A percentile compares a stretch with the other conserved stretches of the same genome.
Conservation (phyloP, 495 filamentous ascomycete genomes). For the Penicillium ochrochloron region DNA sequence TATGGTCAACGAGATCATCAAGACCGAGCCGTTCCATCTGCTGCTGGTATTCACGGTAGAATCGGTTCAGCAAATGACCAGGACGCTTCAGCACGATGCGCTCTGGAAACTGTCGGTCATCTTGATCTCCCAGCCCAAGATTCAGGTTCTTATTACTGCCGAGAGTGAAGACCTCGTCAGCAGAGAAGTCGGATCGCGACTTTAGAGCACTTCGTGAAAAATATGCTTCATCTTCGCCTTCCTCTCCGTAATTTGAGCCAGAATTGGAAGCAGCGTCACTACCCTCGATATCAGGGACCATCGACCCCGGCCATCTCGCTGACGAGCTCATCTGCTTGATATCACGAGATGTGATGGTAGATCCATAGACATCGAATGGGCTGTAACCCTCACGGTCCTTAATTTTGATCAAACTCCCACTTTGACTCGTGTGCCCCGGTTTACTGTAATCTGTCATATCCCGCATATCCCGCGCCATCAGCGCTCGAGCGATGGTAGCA, state of each 20-base stretch:
- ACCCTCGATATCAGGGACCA: slow-evolving; percentile 28
- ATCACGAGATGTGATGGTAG: slow-evolving; percentile 70
- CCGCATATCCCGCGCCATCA: slow-evolving; percentile 74
- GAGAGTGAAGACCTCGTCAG: slow-evolving; percentile 90
- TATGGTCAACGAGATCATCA: slow-evolving; percentile 29
- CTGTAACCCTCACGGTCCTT: slow-evolving; percentile 95
- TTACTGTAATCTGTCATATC: slow-evolving; percentile 61
- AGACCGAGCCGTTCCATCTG: slow-evolving; percentile 35
- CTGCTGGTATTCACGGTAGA: slow-evolving; percentile 64
- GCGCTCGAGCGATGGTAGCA: slow-evolving; percentile 77
- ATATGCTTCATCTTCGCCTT: slow-evolving; percentile 40
- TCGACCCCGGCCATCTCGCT: slow-evolving; percentile 23
- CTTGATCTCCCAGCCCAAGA: slow-evolving; percentile 88
- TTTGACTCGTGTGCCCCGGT: slow-evolving; percentile 50
- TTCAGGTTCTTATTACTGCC: slow-evolving; percentile 95
- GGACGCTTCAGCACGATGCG: slow-evolving; percentile 78
- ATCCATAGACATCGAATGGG: slow-evolving; percentile 88
- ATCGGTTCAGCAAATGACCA: slow-evolving; percentile 71
- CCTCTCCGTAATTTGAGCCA: slow-evolving; percentile 43
- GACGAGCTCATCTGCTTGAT: slow-evolving; percentile 41
- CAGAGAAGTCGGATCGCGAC: slow-evolving; percentile 51
- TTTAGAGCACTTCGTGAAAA: slow-evolving; percentile 28
- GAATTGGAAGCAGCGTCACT: slow-evolving; percentile 44
- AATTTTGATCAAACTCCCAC: slow-evolving; percentile 79
- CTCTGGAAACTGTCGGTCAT: slow-evolving; percentile 93